Conservation (phyloP, 2,329 filamentous ascomycete species). For the Lojkania enalia region DNA sequence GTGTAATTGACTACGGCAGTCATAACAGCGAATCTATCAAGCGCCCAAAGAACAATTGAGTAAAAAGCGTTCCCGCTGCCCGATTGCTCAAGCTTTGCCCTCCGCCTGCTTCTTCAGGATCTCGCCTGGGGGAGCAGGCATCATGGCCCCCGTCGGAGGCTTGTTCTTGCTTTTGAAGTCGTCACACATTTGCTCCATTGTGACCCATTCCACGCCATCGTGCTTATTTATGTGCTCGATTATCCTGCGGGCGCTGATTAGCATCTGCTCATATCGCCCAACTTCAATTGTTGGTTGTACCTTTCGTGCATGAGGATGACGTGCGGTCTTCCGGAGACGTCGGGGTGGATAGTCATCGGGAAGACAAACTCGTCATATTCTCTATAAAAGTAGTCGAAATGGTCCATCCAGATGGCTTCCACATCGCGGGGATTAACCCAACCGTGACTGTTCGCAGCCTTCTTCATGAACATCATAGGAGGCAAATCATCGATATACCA, state of each 20-base stretch:
- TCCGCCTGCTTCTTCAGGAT: constrained; percentile 53
- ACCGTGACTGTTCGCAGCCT: constrained; percentile 66
- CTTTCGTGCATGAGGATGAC: constrained; percentile 74
- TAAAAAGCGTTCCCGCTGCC: too few relatives aligned
- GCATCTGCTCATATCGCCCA: background rate
- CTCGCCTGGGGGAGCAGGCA: constrained; percentile 61
- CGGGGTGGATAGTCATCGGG: constrained; percentile 76
- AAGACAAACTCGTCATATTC: constrained; percentile 79
- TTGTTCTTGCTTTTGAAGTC: constrained; percentile 70
- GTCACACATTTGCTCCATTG: constrained; percentile 71
- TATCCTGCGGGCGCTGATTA: constrained; percentile 44
- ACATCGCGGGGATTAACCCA: constrained; percentile 61
- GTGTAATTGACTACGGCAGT: too few relatives aligned
- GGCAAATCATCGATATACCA: constrained; percentile 66
- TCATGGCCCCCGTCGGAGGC: constrained; percentile 60
- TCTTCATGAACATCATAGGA: constrained; percentile 75
- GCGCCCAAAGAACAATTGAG: too few relatives aligned
- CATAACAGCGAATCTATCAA: too few relatives aligned
- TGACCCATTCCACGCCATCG: constrained; percentile 67
- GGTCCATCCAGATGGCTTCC: constrained; percentile 67
- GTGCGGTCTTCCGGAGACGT: constrained; percentile 66
- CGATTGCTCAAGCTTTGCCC: constrained; percentile 21
- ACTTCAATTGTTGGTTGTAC: constrained; percentile 42
- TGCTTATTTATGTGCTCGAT: constrained; percentile 71
- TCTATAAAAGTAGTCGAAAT: constrained; percentile 74